Evolutionary conservation across 192 early-diverging fungal genomes (phyloP).

Genomic region (Coemansia sp.): DNA sequence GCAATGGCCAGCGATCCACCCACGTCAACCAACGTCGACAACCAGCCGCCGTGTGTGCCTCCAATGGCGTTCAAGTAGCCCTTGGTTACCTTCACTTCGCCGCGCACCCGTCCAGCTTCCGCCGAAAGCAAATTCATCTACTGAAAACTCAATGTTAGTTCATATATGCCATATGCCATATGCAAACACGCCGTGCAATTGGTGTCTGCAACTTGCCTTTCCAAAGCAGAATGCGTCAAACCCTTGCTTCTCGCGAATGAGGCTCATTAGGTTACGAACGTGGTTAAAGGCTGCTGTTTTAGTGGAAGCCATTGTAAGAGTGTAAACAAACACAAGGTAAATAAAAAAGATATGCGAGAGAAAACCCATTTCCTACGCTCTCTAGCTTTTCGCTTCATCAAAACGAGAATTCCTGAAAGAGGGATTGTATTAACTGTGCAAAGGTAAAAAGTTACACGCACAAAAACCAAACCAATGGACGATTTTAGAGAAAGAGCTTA

Average conservation of each 20-base stretch:
- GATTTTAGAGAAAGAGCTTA: constrained; percentile 21
- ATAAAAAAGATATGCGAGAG: not conserved
- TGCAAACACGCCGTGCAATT: not conserved
- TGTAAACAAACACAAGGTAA: not conserved
- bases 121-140: constrained; percentile 44
- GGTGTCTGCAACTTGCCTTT: constrained; percentile 13
- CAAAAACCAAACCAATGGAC: not conserved
- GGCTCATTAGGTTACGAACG: constrained; percentile 17
- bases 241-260: constrained; percentile 13
- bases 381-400: not conserved
- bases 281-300: constrained; percentile 6
- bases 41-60: constrained; percentile 56
- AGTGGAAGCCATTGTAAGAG: not conserved
- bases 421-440: constrained; percentile 10
- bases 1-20: constrained; percentile 55
- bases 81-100: constrained; percentile 27
- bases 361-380: no score
- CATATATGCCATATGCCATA: not conserved
- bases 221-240: constrained; percentile 41
- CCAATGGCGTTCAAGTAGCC: constrained; percentile 40
- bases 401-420: not conserved
- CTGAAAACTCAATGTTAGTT: not conserved
- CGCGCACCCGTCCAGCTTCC: constrained; percentile 35
- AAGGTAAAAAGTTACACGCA: not conserved
- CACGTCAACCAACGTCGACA: constrained; percentile 51